phyloP scores from a whole-genome alignment of 345 rosid genomes.

The Hibiscus trionum region DNA sequence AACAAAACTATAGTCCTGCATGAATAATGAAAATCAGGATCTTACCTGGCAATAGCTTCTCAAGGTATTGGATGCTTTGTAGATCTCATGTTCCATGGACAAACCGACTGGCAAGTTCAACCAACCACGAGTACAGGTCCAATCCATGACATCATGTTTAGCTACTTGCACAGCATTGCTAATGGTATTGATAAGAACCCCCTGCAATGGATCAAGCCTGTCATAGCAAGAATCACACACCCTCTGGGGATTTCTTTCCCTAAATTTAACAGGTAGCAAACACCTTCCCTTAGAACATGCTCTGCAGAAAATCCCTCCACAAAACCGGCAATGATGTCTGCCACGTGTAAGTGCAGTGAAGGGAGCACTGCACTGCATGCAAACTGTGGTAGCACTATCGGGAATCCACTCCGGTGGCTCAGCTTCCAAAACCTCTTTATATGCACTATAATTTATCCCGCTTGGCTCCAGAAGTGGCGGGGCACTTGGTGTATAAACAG shows the following conservation, averaged over 20 bases:
- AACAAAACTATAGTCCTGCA: neutral
- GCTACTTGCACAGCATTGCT: conserved; percentile 94
- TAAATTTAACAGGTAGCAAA: conserved; percentile 68
- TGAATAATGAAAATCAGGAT: conserved; percentile 1
- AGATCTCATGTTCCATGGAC: conserved; percentile 92
- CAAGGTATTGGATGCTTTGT: conserved; percentile 79
- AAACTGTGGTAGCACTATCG: conserved; percentile 65
- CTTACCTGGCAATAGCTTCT: conserved; percentile 69
- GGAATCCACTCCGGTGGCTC: conserved; percentile 97
- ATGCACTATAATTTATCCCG: conserved; percentile 44
- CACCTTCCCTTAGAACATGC: conserved; percentile 78
- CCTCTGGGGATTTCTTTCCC: conserved; percentile 87
- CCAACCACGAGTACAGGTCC: conserved; percentile 96
- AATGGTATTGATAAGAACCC: conserved; percentile 61
- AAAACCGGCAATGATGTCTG: conserved; percentile 94
- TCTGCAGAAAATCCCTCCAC: conserved; percentile 92
- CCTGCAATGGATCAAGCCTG: conserved; percentile 90
- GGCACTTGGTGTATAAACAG: conserved; percentile 92
- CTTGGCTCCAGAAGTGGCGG: conserved; percentile 76
- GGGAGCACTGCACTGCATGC: conserved; percentile 77
- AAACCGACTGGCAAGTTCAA: conserved; percentile 85
- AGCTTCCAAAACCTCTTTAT: conserved; percentile 70
- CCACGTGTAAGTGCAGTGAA: conserved; percentile 83
- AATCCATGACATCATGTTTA: conserved; percentile 87
- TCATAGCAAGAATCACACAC: conserved; percentile 94